Percentiles rank a stretch among this genome's conserved stretches.
Conservation (phyloP, 345 rosid species). For the Syzygium grande region DNA sequence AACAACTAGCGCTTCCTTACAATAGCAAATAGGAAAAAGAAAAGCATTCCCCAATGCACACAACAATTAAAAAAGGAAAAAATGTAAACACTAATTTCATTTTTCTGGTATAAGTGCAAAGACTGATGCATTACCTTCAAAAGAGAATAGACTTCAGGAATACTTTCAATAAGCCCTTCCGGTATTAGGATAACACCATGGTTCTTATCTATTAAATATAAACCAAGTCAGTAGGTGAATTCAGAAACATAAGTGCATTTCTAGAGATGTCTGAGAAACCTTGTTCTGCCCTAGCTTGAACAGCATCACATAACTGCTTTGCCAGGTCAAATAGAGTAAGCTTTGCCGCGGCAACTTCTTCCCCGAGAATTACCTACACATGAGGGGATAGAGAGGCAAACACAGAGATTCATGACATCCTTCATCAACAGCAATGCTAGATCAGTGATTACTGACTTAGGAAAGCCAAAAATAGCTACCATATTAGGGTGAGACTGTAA, state of each 20-base stretch:
- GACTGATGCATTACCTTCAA: constrained; percentile 49
- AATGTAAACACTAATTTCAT: background rate
- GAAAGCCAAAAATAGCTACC: constrained; percentile 27
- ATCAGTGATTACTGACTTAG: background rate
- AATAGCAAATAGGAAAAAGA: background rate
- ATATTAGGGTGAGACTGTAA: constrained; percentile 98
- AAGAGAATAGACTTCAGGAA: constrained; percentile 94
- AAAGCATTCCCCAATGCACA: background rate
- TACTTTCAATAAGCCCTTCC: constrained; percentile 97
- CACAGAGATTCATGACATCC: background rate
- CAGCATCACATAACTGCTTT: constrained; percentile 90
- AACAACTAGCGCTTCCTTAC: background rate
- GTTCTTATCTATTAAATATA: constrained; percentile 56
- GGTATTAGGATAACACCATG: constrained; percentile 96
- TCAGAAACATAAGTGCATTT: background rate
- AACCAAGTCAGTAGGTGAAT: constrained; percentile 10
- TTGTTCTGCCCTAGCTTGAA: constrained; percentile 89
- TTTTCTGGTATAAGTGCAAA: background rate
- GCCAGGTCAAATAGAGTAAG: constrained; percentile 92
- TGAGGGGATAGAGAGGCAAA: background rate
- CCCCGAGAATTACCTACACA: constrained; percentile 79
- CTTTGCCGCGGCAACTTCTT: constrained; percentile 98
- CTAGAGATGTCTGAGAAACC: constrained; percentile 28
- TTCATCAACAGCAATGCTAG: background rate
- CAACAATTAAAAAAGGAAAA: background rate